Evolutionary conservation across 2,329 filamentous ascomycete species (phyloP).

Genomic region (Alternaria novae-zelandiae): DNA sequence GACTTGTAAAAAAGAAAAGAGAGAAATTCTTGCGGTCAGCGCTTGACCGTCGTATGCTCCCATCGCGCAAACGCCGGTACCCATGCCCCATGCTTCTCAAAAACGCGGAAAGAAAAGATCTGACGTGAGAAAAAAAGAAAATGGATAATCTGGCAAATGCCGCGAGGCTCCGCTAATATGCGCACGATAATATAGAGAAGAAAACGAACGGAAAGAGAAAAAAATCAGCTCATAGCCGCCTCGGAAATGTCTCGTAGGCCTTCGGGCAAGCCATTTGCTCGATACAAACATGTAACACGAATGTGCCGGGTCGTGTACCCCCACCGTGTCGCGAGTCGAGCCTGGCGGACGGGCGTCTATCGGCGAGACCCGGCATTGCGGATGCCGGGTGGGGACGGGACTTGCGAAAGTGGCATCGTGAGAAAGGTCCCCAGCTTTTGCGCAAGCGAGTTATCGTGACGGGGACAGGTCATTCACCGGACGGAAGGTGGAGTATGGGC

Average conservation of each 20-base stretch:
- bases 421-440: not conserved
- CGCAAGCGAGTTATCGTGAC: not conserved
- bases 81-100: not conserved
- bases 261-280: not conserved
- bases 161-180: slow-evolving; percentile 2
- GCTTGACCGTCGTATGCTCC: slow-evolving; percentile 14
- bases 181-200: not conserved
- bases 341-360: slow-evolving; percentile 1
- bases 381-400: slow-evolving; percentile 1
- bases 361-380: slow-evolving; percentile 16
- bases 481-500: not conserved
- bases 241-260: not conserved
- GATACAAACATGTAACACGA: slow-evolving; percentile 3
- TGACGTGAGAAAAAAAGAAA: not conserved
- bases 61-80: not conserved
- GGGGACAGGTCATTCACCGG: slow-evolving; percentile 1
- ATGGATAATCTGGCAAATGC: not conserved
- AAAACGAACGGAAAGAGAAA: not conserved
- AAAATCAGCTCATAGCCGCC: not conserved
- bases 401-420: not conserved
- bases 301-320: not conserved
- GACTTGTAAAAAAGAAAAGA: not conserved
- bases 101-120: not conserved
- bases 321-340: not conserved
- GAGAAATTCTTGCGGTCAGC: slow-evolving; percentile 12